Evolutionary conservation across 306 rosid genomes (phyloP).

Genomic region (Coriaria nepalensis): DNA sequence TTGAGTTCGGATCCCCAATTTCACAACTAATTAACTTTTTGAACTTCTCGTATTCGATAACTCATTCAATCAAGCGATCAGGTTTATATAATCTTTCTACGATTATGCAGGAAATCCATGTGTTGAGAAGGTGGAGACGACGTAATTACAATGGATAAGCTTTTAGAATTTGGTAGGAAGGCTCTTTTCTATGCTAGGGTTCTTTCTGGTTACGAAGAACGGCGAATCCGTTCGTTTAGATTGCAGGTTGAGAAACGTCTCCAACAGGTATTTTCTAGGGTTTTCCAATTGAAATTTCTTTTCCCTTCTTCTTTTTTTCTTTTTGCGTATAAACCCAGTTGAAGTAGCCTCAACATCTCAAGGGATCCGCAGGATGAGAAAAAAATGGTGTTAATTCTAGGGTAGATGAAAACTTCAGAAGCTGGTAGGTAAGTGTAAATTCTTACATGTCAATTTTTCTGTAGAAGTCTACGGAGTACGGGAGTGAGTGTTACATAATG

Average conservation of each 20-base stretch:
- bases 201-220: constrained; percentile 85
- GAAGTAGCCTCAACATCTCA: too few species aligned
- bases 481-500: too few species aligned
- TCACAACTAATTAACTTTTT: background rate
- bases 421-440: too few species aligned
- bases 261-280: constrained; percentile 21
- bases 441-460: too few species aligned
- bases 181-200: constrained; percentile 58
- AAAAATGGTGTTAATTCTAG: too few species aligned
- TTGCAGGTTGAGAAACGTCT: constrained; percentile 44
- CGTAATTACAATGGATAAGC: constrained; percentile 27
- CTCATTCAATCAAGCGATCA: background rate
- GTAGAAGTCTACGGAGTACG: too few species aligned
- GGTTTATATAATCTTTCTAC: background rate
- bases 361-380: too few species aligned
- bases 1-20: background rate
- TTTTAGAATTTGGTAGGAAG: constrained; percentile 49
- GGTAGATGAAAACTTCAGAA: too few species aligned
- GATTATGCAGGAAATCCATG: constrained; percentile 15
- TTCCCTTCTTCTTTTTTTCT: background rate
- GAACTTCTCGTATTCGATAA: background rate
- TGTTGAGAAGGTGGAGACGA: background rate
- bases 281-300: background rate
- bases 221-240: constrained; percentile 58
- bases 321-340: too few species aligned